A percentile compares a stretch with the other conserved stretches of the same genome.
Evolutionary conservation across 1,139 yeast species (phyloP).

Genomic region (Candida mesenterica): DNA sequence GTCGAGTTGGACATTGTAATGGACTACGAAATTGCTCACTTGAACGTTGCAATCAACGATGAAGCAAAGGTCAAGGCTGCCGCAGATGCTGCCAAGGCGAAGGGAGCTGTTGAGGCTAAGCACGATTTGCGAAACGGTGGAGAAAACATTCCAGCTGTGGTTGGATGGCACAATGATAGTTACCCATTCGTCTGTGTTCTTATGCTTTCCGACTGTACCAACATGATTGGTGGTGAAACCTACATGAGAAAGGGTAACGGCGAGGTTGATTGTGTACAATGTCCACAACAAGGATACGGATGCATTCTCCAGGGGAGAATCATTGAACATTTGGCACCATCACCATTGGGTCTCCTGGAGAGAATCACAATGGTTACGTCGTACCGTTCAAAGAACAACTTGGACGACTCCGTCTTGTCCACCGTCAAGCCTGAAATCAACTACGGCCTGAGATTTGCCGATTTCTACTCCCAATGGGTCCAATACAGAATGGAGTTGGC

Average conservation of each 20-base stretch:
- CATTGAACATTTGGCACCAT: slow-evolving; percentile 56
- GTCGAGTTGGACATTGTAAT: slow-evolving; percentile 49
- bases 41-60: slow-evolving; percentile 45
- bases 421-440: slow-evolving; percentile 42
- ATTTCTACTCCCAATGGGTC: slow-evolving; percentile 40
- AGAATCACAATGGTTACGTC: slow-evolving; percentile 52
- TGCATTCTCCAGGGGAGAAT: slow-evolving; percentile 55
- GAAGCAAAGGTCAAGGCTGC: slow-evolving; percentile 21
- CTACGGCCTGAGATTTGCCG: slow-evolving; percentile 32
- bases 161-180: slow-evolving; percentile 60
- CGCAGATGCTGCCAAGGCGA: slow-evolving; percentile 11
- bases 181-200: slow-evolving; percentile 64
- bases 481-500: slow-evolving; percentile 30
- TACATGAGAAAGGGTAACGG: slow-evolving; percentile 45
- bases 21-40: slow-evolving; percentile 56
- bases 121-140: slow-evolving; percentile 19
- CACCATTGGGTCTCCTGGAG: slow-evolving; percentile 50
- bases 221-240: slow-evolving; percentile 63
- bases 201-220: slow-evolving; percentile 55
- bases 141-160: slow-evolving; percentile 48
- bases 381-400: slow-evolving; percentile 26
- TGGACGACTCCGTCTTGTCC: slow-evolving; percentile 29
- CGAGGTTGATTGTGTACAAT: slow-evolving; percentile 44
- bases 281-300: slow-evolving; percentile 56
- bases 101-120: slow-evolving; percentile 14